Evolutionary conservation across 2,329 filamentous ascomycete genomes (phyloP).

Genomic region (Paecilomyces variotii): DNA sequence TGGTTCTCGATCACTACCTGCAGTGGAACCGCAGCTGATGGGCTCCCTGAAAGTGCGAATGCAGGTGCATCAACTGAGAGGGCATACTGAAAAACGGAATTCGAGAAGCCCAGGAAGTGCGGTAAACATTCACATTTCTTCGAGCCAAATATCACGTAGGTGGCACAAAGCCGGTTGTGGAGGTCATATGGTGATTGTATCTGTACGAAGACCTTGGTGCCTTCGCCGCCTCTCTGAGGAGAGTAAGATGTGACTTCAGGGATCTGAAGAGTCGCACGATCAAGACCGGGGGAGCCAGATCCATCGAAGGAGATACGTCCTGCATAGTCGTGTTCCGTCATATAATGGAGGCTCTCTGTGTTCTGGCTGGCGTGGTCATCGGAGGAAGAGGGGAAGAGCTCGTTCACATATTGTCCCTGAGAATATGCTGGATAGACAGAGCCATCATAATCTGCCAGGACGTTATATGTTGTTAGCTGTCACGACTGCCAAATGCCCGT

Average conservation of each 20-base stretch:
- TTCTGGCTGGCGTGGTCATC: slow-evolving; percentile 34
- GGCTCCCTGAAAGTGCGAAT: slow-evolving; percentile 49
- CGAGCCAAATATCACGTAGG: slow-evolving; percentile 70
- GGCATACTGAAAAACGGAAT: slow-evolving; percentile 59
- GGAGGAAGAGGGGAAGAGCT: slow-evolving; percentile 33
- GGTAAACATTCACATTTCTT: slow-evolving; percentile 62
- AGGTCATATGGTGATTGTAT: slow-evolving; percentile 70
- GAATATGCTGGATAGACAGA: slow-evolving; percentile 32
- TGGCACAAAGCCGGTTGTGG: slow-evolving; percentile 45
- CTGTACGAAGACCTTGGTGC: slow-evolving; percentile 65
- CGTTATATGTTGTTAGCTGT: slow-evolving; percentile 2
- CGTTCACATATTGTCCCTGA: slow-evolving; percentile 32
- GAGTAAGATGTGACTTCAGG: slow-evolving; percentile 62
- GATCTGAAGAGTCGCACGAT: slow-evolving; percentile 50
- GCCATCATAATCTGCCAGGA: slow-evolving; percentile 28
- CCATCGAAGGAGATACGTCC: slow-evolving; percentile 47
- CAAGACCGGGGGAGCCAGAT: slow-evolving; percentile 59
- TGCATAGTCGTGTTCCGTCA: slow-evolving; percentile 29
- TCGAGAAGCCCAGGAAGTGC: slow-evolving; percentile 50
- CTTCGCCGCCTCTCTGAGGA: slow-evolving; percentile 60
- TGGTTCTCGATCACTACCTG: slow-evolving; percentile 53
- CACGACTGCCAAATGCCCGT: not conserved
- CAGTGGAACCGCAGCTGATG: slow-evolving; percentile 50
- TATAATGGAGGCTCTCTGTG: slow-evolving; percentile 33
- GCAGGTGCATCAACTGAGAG: slow-evolving; percentile 65